Percentiles rank a stretch among this genome's conserved stretches.
Evolutionary conservation across 2,329 filamentous ascomycete species (phyloP).

Genomic region (Fusarium miscanthi): DNA sequence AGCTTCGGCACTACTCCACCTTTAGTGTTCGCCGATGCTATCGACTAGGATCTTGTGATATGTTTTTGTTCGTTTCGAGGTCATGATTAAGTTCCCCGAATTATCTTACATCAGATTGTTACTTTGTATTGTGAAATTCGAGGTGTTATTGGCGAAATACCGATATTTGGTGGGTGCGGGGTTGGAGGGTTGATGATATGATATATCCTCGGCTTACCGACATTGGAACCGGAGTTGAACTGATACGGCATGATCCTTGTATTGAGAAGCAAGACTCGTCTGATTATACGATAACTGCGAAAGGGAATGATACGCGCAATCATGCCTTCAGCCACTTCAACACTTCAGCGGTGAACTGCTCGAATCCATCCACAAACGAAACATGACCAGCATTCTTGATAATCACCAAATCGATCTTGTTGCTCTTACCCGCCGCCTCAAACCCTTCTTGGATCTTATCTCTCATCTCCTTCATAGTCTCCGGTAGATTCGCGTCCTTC

Average conservation of each 20-base stretch:
- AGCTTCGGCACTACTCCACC: constrained; percentile 6
- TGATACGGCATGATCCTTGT: not conserved
- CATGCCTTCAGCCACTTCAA: constrained; percentile 18
- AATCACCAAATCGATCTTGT: constrained; percentile 48
- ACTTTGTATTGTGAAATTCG: not conserved
- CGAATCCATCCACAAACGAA: constrained; percentile 52
- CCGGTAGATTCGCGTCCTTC: constrained; percentile 55
- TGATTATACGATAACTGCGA: too few species aligned
- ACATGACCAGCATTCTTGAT: constrained; percentile 54
- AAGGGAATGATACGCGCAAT: not conserved
- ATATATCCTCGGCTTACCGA: not conserved
- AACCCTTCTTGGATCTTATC: constrained; percentile 51
- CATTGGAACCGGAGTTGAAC: not conserved
- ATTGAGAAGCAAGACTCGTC: not conserved
- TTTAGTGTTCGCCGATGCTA: constrained; percentile 12
- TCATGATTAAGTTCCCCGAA: constrained; percentile 7
- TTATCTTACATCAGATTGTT: not conserved
- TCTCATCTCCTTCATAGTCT: constrained; percentile 54
- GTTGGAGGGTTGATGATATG: not conserved
- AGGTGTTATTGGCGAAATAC: not conserved
- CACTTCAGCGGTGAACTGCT: constrained; percentile 43
- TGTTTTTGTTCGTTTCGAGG: not conserved
- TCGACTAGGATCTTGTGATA: not conserved
- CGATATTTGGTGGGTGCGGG: not conserved
- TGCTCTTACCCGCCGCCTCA: constrained; percentile 38